A percentile compares a stretch with the other conserved stretches of the same genome.
These are phyloP conservation scores for Lepiota brunneoincarnata DNA, from an alignment of 768 basidiomycete species.

Conservation along the genomic window DNA sequence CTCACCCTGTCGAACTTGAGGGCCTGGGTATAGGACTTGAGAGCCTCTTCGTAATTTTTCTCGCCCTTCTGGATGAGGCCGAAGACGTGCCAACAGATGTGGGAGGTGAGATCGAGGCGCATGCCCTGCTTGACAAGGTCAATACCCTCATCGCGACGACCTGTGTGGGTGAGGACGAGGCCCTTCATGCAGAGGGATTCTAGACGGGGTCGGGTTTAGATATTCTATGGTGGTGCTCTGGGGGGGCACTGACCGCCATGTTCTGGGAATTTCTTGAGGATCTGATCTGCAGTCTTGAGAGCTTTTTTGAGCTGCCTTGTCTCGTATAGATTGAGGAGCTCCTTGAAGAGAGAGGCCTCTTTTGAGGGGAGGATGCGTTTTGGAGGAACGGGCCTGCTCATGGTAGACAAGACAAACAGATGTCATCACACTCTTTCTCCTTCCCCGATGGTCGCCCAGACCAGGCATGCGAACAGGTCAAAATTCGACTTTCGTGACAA, in stretches of 20 bases:
- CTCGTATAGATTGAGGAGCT: constrained; percentile 86
- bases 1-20: constrained; percentile 85
- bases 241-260: constrained; percentile 76
- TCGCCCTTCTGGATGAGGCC: constrained; percentile 93
- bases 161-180: constrained; percentile 79
- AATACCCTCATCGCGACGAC: constrained; percentile 75
- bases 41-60: constrained; percentile 92
- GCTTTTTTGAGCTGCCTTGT: constrained; percentile 85
- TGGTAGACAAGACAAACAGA: constrained; percentile 33
- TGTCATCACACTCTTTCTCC: constrained; percentile 19
- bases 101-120: constrained; percentile 76
- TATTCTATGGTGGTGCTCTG: not conserved
- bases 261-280: constrained; percentile 93
- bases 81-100: constrained; percentile 98
- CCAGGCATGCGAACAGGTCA: constrained; percentile 57
- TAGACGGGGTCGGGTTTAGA: constrained; percentile 27
- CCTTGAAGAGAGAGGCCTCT: constrained; percentile 83
- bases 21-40: constrained; percentile 90
- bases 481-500: constrained; percentile 81
- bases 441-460: constrained; percentile 69
- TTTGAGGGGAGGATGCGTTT: constrained; percentile 74
- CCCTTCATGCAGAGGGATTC: constrained; percentile 98
- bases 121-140: constrained; percentile 85
- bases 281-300: constrained; percentile 86
- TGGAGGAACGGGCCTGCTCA: constrained; percentile 27